phyloP scores from a whole-genome alignment of 345 rosid genomes.

The Rhizophora mangle region DNA sequence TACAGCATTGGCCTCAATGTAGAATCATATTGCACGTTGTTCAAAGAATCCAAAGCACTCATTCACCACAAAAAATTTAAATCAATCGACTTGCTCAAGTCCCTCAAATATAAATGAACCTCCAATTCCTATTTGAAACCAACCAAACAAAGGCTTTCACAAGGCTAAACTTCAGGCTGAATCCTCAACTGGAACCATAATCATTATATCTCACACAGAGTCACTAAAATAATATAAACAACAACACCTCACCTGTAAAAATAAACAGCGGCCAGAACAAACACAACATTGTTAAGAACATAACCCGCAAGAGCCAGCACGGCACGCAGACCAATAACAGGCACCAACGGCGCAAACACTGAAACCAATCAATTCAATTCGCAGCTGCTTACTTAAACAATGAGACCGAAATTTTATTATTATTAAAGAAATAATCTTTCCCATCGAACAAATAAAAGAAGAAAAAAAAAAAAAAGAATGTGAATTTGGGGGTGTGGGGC shows the following conservation, averaged over 20 bases:
- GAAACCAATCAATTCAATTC: slow-evolving; percentile 19
- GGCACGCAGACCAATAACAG: slow-evolving; percentile 67
- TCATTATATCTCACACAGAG: no score
- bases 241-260: slow-evolving; percentile 28
- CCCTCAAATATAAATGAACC: no score
- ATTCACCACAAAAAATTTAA: neutral
- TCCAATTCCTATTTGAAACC: no score
- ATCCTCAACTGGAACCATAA: no score
- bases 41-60: neutral
- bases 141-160: no score
- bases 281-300: slow-evolving; percentile 59
- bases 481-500: neutral
- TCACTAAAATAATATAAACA: neutral
- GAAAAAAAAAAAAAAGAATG: neutral
- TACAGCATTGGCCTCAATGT: neutral
- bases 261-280: slow-evolving; percentile 39
- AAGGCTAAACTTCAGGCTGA: no score
- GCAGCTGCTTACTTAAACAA: neutral
- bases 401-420: no score
- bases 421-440: neutral
- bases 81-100: neutral
- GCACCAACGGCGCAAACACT: slow-evolving; percentile 75
- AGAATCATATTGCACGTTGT: neutral
- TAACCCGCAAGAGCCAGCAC: slow-evolving; percentile 80
- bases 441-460: neutral